Conservation (phyloP, 2,329 filamentous ascomycete species). For the Plenodomus biglobosus region DNA sequence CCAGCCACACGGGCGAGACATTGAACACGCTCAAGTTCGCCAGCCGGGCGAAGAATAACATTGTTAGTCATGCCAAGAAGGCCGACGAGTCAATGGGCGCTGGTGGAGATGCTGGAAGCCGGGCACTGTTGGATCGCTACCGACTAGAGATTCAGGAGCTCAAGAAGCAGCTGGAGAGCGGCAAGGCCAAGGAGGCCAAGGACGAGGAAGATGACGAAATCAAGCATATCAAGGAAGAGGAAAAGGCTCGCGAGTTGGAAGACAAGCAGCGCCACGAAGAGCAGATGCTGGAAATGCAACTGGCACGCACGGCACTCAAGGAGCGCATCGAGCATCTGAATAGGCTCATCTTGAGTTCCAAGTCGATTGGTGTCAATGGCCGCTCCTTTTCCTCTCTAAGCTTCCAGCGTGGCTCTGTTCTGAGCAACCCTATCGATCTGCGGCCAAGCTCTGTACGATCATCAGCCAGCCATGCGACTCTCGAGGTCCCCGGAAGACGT, state of each 20-base stretch:
- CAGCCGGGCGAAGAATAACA: slow-evolving; percentile 94
- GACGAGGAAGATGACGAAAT: slow-evolving; percentile 53
- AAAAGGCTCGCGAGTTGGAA: slow-evolving; percentile 65
- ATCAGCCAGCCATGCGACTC: slow-evolving; percentile 44
- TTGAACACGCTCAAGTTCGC: slow-evolving; percentile 97
- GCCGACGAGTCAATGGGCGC: slow-evolving; percentile 83
- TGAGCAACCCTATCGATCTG: slow-evolving; percentile 44
- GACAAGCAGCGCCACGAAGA: slow-evolving; percentile 87
- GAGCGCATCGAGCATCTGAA: slow-evolving; percentile 98
- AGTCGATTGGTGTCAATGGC: slow-evolving; percentile 77
- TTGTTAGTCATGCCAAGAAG: slow-evolving; percentile 93
- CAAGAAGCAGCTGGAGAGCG: slow-evolving; percentile 76
- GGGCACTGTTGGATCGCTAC: slow-evolving; percentile 88
- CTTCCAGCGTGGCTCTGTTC: slow-evolving; percentile 41
- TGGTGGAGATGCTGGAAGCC: slow-evolving; percentile 77
- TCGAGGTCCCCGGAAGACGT: slow-evolving; percentile 43
- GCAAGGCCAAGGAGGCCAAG: slow-evolving; percentile 55
- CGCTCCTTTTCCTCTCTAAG: slow-evolving; percentile 48
- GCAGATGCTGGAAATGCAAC: slow-evolving; percentile 97
- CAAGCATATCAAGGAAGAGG: slow-evolving; percentile 70
- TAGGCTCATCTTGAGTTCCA: slow-evolving; percentile 89
- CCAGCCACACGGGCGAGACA: slow-evolving; percentile 81
- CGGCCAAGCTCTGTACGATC: slow-evolving; percentile 54
- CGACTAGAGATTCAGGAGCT: slow-evolving; percentile 88
- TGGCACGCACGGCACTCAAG: slow-evolving; percentile 91